A percentile compares a stretch with the other conserved stretches of the same genome.
Conservation (phyloP, 306 rosid genomes). For the Castanospermum australe region DNA sequence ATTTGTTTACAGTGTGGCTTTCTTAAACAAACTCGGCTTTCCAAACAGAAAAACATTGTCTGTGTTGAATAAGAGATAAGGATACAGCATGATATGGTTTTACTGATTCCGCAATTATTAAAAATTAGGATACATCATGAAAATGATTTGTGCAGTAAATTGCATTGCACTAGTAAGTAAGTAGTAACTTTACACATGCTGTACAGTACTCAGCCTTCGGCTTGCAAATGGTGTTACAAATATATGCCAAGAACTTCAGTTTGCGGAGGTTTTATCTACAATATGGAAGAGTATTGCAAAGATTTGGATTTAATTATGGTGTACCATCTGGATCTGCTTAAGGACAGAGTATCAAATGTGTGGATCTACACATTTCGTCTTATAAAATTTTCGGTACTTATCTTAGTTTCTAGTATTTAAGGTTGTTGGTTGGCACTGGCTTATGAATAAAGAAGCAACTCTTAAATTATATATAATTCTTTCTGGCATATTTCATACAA, state of each 20-base stretch:
- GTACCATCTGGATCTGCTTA: not conserved
- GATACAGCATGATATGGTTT: not conserved
- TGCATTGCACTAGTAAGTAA: not conserved
- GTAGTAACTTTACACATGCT: not conserved
- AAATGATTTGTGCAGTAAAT: not conserved
- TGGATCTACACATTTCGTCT: not conserved
- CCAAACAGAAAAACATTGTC: not conserved
- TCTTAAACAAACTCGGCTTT: not conserved
- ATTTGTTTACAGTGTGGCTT: not conserved
- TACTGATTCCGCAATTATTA: not conserved
- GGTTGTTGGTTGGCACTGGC: not conserved
- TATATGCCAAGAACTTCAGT: not conserved
- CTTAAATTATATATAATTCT: not conserved
- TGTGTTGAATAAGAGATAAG: not conserved
- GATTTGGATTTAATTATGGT: not conserved
- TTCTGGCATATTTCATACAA: not conserved
- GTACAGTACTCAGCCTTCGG: not conserved
- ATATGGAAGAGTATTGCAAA: not conserved
- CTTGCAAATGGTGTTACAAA: not conserved
- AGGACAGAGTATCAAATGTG: not conserved
- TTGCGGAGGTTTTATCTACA: not conserved
- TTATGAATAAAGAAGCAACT: not conserved
- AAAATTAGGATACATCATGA: not conserved
- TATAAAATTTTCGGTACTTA: not conserved
- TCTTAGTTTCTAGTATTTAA: not conserved